Evolutionary conservation across 2,329 filamentous ascomycete species (phyloP).

Genomic region (Sporothrix curviconia): DNA sequence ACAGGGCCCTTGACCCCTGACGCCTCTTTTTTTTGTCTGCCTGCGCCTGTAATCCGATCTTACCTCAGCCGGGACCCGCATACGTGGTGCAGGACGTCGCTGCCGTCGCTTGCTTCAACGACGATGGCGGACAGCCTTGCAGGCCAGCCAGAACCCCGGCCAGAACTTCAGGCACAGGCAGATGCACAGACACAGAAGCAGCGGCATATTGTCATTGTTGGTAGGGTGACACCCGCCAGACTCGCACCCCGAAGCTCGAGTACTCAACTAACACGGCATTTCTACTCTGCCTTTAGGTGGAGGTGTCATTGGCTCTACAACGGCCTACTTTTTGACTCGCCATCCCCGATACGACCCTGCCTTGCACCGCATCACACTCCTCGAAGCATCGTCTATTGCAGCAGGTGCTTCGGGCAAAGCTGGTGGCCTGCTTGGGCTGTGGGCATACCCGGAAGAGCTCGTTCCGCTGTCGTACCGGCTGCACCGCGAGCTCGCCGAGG

Average conservation of each 20-base stretch:
- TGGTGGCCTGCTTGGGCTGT: slow-evolving; percentile 79
- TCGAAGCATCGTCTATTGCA: slow-evolving; percentile 79
- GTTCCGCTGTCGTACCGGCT: slow-evolving; percentile 81
- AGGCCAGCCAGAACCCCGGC: too few relatives aligned
- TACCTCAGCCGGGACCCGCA: too few relatives aligned
- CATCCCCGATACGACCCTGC: slow-evolving; percentile 73
- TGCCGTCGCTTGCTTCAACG: too few relatives aligned
- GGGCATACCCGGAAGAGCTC: slow-evolving; percentile 81
- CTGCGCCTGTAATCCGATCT: not conserved
- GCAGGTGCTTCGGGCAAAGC: slow-evolving; percentile 93
- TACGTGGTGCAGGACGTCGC: not conserved
- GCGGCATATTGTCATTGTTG: slow-evolving; percentile 38
- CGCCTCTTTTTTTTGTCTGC: not conserved
- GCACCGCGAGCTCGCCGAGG: slow-evolving; percentile 75
- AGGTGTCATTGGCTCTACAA: slow-evolving; percentile 86
- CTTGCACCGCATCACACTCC: slow-evolving; percentile 71
- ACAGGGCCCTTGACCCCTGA: not conserved
- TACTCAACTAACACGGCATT: not conserved
- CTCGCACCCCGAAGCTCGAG: not conserved
- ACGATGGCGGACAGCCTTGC: slow-evolving; percentile 9
- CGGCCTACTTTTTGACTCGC: slow-evolving; percentile 83
- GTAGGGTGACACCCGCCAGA: slow-evolving; percentile 21
- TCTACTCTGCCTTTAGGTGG: slow-evolving; percentile 58
- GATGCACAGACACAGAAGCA: not conserved
- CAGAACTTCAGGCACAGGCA: not conserved